phyloP scores from a whole-genome alignment of 1,284 basidiomycete genomes.

The Schizophyllum commune region DNA sequence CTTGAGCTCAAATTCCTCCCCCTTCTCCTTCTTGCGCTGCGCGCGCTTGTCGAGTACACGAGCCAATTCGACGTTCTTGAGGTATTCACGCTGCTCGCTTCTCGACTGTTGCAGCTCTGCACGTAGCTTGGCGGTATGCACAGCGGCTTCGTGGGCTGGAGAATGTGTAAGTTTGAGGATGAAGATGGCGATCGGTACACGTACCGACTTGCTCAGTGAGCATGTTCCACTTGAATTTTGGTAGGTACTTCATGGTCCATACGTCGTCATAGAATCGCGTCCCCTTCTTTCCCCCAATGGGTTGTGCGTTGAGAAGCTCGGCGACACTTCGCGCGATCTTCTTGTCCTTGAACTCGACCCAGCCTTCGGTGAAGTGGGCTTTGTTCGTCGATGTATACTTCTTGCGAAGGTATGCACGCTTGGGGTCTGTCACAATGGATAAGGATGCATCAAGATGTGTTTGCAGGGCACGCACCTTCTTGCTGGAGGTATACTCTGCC shows the following conservation, averaged over 20 bases:
- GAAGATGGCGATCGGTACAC: slow-evolving; percentile 23
- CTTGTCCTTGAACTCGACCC: slow-evolving; percentile 98
- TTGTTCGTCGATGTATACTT: slow-evolving; percentile 81
- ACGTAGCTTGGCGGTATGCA: slow-evolving; percentile 82
- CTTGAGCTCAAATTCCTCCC: slow-evolving; percentile 36
- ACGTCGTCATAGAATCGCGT: slow-evolving; percentile 92
- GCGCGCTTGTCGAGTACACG: slow-evolving; percentile 84
- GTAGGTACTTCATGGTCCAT: slow-evolving; percentile 99
- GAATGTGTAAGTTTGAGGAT: slow-evolving; percentile 1
- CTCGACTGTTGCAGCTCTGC: slow-evolving; percentile 86
- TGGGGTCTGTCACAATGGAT: slow-evolving; percentile 48
- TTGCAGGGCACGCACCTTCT: slow-evolving; percentile 51
- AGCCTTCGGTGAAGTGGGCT: slow-evolving; percentile 88
- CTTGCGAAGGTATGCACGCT: slow-evolving; percentile 66
- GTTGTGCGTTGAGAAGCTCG: slow-evolving; percentile 92
- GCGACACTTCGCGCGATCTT: slow-evolving; percentile 86
- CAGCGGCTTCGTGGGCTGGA: slow-evolving; percentile 86
- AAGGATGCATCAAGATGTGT: not conserved
- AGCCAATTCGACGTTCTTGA: slow-evolving; percentile 92
- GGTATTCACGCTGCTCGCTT: slow-evolving; percentile 88
- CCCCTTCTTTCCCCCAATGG: slow-evolving; percentile 93
- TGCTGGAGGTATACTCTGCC: slow-evolving; percentile 85
- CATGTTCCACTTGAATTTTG: slow-evolving; percentile 99
- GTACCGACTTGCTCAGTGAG: slow-evolving; percentile 95
- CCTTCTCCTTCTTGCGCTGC: slow-evolving; percentile 57